Evolutionary conservation across 345 rosid species (phyloP), one percentile per base, ranked within the genome.

Genomic region (Syzygium aqueum): DNA sequence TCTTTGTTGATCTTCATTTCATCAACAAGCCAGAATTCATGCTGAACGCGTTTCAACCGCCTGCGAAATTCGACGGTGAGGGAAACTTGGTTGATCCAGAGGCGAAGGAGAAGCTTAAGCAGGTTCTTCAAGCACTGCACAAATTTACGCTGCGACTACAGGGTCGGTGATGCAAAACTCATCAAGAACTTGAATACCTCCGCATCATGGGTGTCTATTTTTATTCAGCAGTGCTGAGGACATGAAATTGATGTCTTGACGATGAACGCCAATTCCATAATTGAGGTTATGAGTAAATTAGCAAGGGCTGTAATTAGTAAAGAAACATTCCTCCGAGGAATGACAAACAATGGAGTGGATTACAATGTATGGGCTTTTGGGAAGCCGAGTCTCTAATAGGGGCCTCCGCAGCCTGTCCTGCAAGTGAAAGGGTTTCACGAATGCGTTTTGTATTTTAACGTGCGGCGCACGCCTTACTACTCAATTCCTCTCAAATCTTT

Each of bases 1-100:
- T 95, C 8, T 94, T 82, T 87, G 92, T 96, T 13, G 94, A 95
- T 86, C 96, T 96, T 88, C 99, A 97, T 90, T 96, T 96, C 93
- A 91, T 97, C 90, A 97, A 97, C 91, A 94, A 93, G 85, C 99
- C 98, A 0, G 98, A 94, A 92, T 94, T 94, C 89, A 91, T 91
- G 91, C 40, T 97, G 88, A 93, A 93, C 30, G 96, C 95, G 5
- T 93, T 90, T 85, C 91, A 94, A 53, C 94, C 96, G 51, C 99
- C 97, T 30, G 90, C 92, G 14, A 97, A 94, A 86, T 97, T 97
- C 51, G 98, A 97, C 21, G 61, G 88, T 1, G 91, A 93, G 53
- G 96, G 99, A 59, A 92, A 94, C 90, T 56, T 95, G 88, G 88
- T 94, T 84, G 97, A 96, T 88, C 91, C 88, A 25, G 89, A 53